Base-by-base conservation (phyloP, 169 alveolate genomes). In the Plasmodium vivax region DNA sequence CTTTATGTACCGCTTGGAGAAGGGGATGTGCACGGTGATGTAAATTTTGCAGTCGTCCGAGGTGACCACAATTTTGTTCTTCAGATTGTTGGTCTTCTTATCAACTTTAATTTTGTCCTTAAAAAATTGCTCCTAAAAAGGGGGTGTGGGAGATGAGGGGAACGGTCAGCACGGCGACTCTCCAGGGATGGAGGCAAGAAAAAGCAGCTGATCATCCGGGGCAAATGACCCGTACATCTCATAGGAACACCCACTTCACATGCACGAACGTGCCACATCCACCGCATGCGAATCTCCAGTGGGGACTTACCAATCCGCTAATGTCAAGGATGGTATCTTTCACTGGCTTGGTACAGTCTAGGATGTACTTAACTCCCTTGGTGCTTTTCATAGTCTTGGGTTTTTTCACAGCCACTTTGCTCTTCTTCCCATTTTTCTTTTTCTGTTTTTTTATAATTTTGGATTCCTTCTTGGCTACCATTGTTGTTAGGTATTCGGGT, bases 1-100 rank as follows among this genome's bases (percentile, higher is more conserved):
- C 96, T 98, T 98, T 77, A 99, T 95, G 98, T 99, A 99, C 83
- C 99, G 97, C 98, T 99, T 99, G 83, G 99, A 98, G 98, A 99
- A 98, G 34, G 99, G 99, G 80, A 98, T 96, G 91, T 97, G 99
- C 62, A 99, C 98, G n/a, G 98, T 96, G 51, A 99, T 98, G 93
- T 93, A 96, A 92, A 99, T 97, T 96, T 98, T 98, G 90, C 96
- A 96, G 92, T 97, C 98, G 74, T 98, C 99, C 62, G 99, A 95
- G 95, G 98, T 84, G 47, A 98, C 98, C 85, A 96, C 96, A 73
- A 98, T 98, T 85, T 96, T 97, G 58, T 98, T 98, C 32, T 99
- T 99, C 54, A 99, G 97, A 96, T 99, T 99, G 92, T 99, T 99
- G 85, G 98, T 96, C 97, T 99, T 99, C 43, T 99, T 99, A 75